phyloP scores from a whole-genome alignment of 805 yeast genomes.

The Hanseniaspora nectarophila region DNA sequence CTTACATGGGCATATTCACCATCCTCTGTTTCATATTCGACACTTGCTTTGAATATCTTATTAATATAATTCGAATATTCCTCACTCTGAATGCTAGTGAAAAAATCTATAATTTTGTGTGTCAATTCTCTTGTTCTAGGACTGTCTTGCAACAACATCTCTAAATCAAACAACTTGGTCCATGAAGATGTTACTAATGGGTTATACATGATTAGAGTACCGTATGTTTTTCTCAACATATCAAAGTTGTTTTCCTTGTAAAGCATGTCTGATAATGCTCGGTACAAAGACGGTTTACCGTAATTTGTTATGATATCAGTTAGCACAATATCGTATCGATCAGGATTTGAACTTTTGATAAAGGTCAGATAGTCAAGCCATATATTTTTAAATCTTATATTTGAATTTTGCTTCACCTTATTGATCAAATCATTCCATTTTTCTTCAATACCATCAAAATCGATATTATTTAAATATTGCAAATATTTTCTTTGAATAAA shows the following conservation, averaged over 20 bases:
- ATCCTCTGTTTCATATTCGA: conserved; percentile 52
- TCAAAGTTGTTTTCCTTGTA: conserved; percentile 62
- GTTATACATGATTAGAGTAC: conserved; percentile 36
- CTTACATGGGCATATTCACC: too few species aligned
- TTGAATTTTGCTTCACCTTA: conserved; percentile 32
- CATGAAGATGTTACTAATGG: conserved; percentile 33
- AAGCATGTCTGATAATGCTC: conserved; percentile 59
- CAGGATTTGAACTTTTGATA: conserved; percentile 29
- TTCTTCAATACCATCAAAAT: conserved; percentile 32
- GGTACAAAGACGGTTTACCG: conserved; percentile 49
- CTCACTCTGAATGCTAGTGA: conserved; percentile 11
- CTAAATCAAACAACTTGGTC: conserved; percentile 57
- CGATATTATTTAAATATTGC: conserved; percentile 42
- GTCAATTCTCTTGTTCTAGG: conserved; percentile 57
- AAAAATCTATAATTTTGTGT: conserved; percentile 30
- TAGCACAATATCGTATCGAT: background rate
- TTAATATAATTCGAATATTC: conserved; percentile 14
- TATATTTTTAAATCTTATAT: conserved; percentile 55
- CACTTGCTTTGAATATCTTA: conserved; percentile 32
- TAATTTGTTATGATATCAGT: conserved; percentile 46
- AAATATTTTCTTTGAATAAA: conserved; percentile 61
- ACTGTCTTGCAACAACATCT: conserved; percentile 51
- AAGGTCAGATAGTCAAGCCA: conserved; percentile 67
- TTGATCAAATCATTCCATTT: conserved; percentile 43
- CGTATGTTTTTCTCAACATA: conserved; percentile 61